Evolutionary conservation across 768 basidiomycete species (phyloP), one percentile per base, ranked within the genome.

Genomic region (Kwoniella shandongensis): DNA sequence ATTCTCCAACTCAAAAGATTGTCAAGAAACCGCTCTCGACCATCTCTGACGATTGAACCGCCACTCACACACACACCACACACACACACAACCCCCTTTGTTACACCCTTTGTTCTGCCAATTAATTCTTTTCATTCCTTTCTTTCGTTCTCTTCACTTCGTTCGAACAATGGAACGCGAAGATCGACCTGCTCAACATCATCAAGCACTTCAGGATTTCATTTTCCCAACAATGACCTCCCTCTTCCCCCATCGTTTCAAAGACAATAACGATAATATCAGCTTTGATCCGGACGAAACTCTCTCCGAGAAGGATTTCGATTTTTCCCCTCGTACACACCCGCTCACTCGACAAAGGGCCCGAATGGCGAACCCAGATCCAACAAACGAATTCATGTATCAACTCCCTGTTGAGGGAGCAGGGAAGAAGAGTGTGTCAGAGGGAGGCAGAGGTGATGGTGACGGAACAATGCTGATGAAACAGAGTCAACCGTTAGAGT

Each of bases 341-440:
- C 56, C 56, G 11, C 48, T 57, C 32, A 46, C 55, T 20, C 40
- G 17, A 52, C 20, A n/a, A 50, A 26, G 12, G 30, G 42, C 38
- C 15, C 51, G 50, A 35, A 57, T 63, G 54, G 42, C 44, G 29
- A 69, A 69, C 42, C 32, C 49, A n/a, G 68, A 70, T 48, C 68
- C 68, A 11, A 66, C 65, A 17, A 62, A 62, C 61, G 62, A 66
- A 40, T 66, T 57, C 58, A 70, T 70, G 68, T 70, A 66, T 49
- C 68, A 66, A 29, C 25, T 70, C 3, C 67, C 63, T 20, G 13
- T 56, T 12, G 30, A 13, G n/a, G 42, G 40, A 7, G 42, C 22
- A 3, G 47, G 47, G 27, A 35, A 44, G 15, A 58, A 51, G 25
- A 22, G 26, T 25, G 17, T 45, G 17, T 42, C 39, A 10, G 56